phyloP scores from a whole-genome alignment of 306 rosid species.

The Vigna trinervia region DNA sequence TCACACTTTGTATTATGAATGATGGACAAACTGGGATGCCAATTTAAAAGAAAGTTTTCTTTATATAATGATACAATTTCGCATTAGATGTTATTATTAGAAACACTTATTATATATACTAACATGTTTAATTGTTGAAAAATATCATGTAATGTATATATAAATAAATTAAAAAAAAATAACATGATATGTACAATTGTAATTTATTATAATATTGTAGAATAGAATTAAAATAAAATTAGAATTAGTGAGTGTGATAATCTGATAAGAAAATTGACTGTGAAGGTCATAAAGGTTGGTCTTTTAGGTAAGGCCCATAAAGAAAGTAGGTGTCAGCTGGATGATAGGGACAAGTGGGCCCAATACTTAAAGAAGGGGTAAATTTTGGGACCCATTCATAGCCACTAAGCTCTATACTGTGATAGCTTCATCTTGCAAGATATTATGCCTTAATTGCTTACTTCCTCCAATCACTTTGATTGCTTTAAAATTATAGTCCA shows the following conservation, averaged over 20 bases:
- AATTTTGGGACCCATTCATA: not conserved
- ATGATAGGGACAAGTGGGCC: constrained; percentile 38
- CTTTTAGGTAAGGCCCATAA: constrained; percentile 26
- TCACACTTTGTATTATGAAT: too few relatives aligned
- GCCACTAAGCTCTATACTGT: not conserved
- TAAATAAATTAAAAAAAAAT: too few relatives aligned
- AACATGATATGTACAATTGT: too few relatives aligned
- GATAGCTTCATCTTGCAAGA: not conserved
- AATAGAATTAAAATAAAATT: not conserved
- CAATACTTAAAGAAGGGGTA: not conserved
- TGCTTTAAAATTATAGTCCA: too few relatives aligned
- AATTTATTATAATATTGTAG: not conserved
- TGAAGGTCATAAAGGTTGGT: constrained; percentile 1
- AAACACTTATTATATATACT: too few relatives aligned
- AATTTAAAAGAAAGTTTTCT: too few relatives aligned
- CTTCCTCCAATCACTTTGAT: too few relatives aligned
- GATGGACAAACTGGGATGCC: too few relatives aligned
- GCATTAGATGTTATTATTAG: too few relatives aligned
- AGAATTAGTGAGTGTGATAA: not conserved
- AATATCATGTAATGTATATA: too few relatives aligned
- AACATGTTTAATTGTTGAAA: too few relatives aligned
- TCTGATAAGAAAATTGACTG: not conserved
- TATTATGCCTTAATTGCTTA: not conserved
- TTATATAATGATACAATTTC: too few relatives aligned
- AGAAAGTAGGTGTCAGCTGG: constrained; percentile 4